phyloP scores from a whole-genome alignment of 495 filamentous ascomycete genomes.

The Penicillium simplicissimum region DNA sequence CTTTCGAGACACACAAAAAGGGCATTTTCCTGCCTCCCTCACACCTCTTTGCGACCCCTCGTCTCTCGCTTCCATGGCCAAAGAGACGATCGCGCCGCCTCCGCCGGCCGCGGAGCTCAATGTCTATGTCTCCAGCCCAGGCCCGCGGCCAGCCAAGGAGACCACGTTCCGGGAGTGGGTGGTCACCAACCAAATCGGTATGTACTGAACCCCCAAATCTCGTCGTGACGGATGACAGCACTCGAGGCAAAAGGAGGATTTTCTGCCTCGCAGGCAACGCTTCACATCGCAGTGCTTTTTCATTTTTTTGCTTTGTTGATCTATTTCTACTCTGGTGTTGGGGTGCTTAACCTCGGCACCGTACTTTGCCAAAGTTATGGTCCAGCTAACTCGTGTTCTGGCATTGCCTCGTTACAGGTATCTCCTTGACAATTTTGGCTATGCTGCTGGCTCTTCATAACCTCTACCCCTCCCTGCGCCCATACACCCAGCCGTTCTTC shows the following conservation, averaged over 20 bases:
- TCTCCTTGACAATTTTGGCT: conserved; percentile 75
- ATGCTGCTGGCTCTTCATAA: conserved; percentile 76
- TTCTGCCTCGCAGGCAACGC: neutral
- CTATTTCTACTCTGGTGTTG: neutral
- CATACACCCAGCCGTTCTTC: conserved; percentile 83
- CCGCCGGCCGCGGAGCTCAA: conserved; percentile 42
- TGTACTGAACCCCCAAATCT: conserved; percentile 13
- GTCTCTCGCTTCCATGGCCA: conserved; percentile 32
- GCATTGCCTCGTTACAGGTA: conserved; percentile 49
- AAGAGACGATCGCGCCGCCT: conserved; percentile 30
- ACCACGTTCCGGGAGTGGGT: conserved; percentile 54
- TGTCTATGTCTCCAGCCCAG: conserved; percentile 44
- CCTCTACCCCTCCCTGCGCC: conserved; percentile 72
- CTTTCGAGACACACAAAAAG: neutral
- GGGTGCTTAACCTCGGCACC: neutral
- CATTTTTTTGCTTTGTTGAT: neutral
- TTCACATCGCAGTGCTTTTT: neutral
- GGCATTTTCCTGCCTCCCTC: conserved; percentile 20
- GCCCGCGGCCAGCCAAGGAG: conserved; percentile 40
- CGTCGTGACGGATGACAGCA: neutral
- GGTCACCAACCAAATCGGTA: conserved; percentile 56
- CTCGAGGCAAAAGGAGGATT: neutral
- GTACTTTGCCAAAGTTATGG: conserved; percentile 8
- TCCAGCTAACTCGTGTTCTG: conserved; percentile 21
- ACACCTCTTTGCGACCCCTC: conserved; percentile 13